Evolutionary conservation across 176 grass and related monocot species (phyloP), one percentile per base, ranked within the genome.

Genomic region (Pontederia crassipes): DNA sequence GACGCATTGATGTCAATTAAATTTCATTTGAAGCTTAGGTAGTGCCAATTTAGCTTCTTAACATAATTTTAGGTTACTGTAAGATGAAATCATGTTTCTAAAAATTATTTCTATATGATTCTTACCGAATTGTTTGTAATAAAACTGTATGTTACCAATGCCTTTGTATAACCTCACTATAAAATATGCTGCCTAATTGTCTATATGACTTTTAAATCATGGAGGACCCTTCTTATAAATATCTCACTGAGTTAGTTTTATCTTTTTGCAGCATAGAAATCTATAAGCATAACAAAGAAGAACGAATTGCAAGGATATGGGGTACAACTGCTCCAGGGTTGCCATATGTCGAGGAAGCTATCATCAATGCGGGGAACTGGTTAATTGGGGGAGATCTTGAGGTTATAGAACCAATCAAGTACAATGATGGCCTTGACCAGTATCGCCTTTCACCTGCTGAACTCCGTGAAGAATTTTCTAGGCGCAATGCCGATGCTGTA

Each of bases 281-380:
- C 49, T 98, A 98, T 85, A 98, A 83, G 49, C 87, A 92, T 59
- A 98, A 98, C 35, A 98, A 98, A 69, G 93, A 98, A 92, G 93
- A 98, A 98, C 76, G 87, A 75, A 89, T 92, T 72, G 93, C 93
- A 62, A 68, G 93, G 73, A 92, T 87, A 67, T 98, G 93, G 93
- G 93, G 93, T 57, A 98, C 93, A 64, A 86, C 76, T 77, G 84
- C 84, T 26, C 57, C 65, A 48, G 93, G 93, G 18, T 67, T 98
- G 53, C 93, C 93, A 60, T 98, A 98, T 62, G 84, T 77, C 12
- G 82, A 98, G 17, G 87, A 89, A 75, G 84, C 87, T 10, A 92
- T 98, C 50, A 77, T 69, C 48, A 79, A 92, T 79, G 76, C 93
- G 79, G 93, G 87, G 74, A 86, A 92, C 66, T 98, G 93, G 93